These are phyloP conservation scores for Penicillium vulpinum DNA, from an alignment of 2,329 filamentous ascomycete genomes.

Conservation along the genomic window DNA sequence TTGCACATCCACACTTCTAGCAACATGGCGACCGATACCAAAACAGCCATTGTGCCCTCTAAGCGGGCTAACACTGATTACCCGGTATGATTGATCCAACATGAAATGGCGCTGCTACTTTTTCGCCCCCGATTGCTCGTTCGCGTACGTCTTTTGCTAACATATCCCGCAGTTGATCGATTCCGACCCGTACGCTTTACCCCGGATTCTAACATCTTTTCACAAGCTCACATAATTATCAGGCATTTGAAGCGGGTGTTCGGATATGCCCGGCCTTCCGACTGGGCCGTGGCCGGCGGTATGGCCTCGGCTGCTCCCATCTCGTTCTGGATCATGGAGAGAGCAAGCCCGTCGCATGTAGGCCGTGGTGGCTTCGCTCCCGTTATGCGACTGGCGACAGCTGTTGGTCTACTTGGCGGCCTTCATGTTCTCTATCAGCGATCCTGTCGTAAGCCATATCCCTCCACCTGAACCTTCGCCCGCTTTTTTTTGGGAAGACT, in stretches of 20 bases:
- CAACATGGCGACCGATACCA: constrained; percentile 41
- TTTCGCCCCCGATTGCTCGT: neutral
- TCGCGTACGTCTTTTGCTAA: constrained; percentile 18
- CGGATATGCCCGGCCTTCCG: constrained; percentile 78
- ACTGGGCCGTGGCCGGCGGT: constrained; percentile 71
- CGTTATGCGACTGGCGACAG: constrained; percentile 75
- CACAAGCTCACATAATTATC: constrained; percentile 33
- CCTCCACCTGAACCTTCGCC: neutral
- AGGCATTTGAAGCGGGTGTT: constrained; percentile 92
- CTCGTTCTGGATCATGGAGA: constrained; percentile 77
- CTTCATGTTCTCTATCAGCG: constrained; percentile 84
- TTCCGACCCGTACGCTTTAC: constrained; percentile 82
- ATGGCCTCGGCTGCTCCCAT: constrained; percentile 72
- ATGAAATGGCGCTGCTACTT: neutral
- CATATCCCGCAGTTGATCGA: constrained; percentile 78
- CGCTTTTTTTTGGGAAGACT: neutral
- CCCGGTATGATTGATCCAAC: constrained; percentile 64
- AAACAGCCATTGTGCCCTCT: constrained; percentile 62
- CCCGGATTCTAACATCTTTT: constrained; percentile 18
- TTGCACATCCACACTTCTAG: constrained; percentile 16
- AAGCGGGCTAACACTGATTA: constrained; percentile 81
- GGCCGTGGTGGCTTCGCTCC: constrained; percentile 79
- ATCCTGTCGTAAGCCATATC: constrained; percentile 69
- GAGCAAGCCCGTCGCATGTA: constrained; percentile 78
- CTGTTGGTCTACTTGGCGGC: constrained; percentile 72